Evolutionary conservation across 192 early-diverging fungal genomes (phyloP).

Genomic region (Backusella liffmaniae): DNA sequence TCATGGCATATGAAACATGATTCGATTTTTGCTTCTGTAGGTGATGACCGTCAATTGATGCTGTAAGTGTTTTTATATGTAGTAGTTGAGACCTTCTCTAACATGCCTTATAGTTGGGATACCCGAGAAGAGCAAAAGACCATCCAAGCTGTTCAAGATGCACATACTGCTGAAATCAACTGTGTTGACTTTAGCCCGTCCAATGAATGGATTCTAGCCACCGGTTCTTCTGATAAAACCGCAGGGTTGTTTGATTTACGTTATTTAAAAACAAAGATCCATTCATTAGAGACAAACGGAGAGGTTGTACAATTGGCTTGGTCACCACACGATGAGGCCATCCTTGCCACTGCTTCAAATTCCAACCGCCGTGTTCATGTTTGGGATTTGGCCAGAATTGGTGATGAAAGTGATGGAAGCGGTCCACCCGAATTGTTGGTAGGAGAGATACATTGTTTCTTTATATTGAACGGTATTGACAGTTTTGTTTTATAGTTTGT

Average conservation of each 20-base stretch:
- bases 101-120: slow-evolving; percentile 78
- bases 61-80: slow-evolving; percentile 59
- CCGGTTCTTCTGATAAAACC: slow-evolving; percentile 93
- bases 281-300: slow-evolving; percentile 81
- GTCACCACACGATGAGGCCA: slow-evolving; percentile 90
- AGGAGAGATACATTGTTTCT: neutral
- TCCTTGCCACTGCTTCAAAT: slow-evolving; percentile 82
- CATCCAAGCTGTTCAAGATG: slow-evolving; percentile 62
- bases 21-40: slow-evolving; percentile 93
- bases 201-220: slow-evolving; percentile 88
- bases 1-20: slow-evolving; percentile 87
- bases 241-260: slow-evolving; percentile 96
- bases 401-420: slow-evolving; percentile 92
- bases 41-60: slow-evolving; percentile 90
- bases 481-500: slow-evolving; percentile 66
- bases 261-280: slow-evolving; percentile 81
- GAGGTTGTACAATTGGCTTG: slow-evolving; percentile 90
- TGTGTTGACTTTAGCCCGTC: slow-evolving; percentile 92
- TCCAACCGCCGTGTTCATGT: slow-evolving; percentile 89
- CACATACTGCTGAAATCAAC: slow-evolving; percentile 92
- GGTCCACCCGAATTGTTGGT: slow-evolving; percentile 95
- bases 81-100: neutral
- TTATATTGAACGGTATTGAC: neutral
- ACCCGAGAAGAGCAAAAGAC: slow-evolving; percentile 75
- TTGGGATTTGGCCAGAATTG: slow-evolving; percentile 94